These are phyloP conservation scores for Xylaria sp. DNA, from an alignment of 2,329 filamentous ascomycete genomes.

Conservation along the genomic window DNA sequence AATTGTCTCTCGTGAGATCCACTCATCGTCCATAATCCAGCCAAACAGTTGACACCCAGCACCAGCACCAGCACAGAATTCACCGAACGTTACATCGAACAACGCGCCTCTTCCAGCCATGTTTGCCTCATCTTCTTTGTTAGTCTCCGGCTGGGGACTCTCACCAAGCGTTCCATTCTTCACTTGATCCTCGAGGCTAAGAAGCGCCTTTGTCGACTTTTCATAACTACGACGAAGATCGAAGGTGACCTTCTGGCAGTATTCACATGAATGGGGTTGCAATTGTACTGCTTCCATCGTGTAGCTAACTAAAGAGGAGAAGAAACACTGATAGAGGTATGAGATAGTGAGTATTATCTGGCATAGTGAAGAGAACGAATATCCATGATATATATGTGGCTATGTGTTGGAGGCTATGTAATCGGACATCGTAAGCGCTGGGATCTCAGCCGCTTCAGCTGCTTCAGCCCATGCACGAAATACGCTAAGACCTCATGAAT, in stretches of 20 bases:
- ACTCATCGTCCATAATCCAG: conserved; percentile 1
- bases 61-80: neutral
- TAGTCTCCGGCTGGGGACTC: neutral
- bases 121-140: neutral
- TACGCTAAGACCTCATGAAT: neutral
- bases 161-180: neutral
- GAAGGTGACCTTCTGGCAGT: neutral
- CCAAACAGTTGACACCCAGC: neutral
- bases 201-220: neutral
- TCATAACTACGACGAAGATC: neutral
- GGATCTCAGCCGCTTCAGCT: neutral
- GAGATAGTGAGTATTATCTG: neutral
- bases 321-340: neutral
- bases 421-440: neutral
- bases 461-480: neutral
- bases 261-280: neutral
- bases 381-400: neutral
- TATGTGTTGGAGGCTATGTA: neutral
- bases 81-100: neutral
- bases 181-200: neutral
- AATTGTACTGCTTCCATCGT: conserved; percentile 3
- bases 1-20: neutral
- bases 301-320: neutral
- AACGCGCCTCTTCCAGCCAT: conserved; percentile 3
- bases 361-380: neutral